Base-by-base conservation (phyloP, 805 yeast species). In the Ogataea sp. region DNA sequence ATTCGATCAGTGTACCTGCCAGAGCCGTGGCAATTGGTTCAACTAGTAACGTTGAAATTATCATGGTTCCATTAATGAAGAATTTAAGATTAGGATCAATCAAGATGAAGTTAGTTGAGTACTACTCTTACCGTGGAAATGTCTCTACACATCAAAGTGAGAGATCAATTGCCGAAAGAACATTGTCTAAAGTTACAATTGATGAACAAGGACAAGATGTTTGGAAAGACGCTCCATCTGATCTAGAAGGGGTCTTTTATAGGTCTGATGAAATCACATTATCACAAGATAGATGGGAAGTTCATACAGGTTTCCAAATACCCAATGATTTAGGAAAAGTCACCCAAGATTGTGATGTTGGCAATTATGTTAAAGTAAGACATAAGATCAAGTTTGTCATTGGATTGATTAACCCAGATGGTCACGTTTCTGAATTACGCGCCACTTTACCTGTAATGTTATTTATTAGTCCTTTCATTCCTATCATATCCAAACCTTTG, bases 1-100 rank as follows among this genome's bases (percentile, higher is more conserved):
- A 90, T 58, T 74, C 87, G 3, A 77, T 93, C 43, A 82, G 85
- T 39, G 79, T 85, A 6, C 97, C 97, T 0, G 70, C 86, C 20
- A 81, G 85, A 52, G 95, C 97, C 0, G 73, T 87, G 20, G 94
- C 97, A 0, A 80, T 93, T 32, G 98, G 98, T 2, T 79, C 95
- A 0, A 64, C 75, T 0, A 67, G 83, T 6, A 83, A 86, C 2
- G 70, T 90, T 6, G 73, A 78, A 47, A 68, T 90, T 49, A 67
- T 76, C 46, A 55, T 90, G 49, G 83, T 82, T 2, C 97, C 98
- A 0, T 62, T 90, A 32, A 59, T 77, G 34, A 90, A 93, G 58
- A 96, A 95, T 0, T 65, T 90, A 39, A 71, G 68, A 43, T 62
- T 90, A 32, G 96, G 96, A 1, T 70, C 75, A n/a, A 72, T 88